Base-by-base conservation (phyloP, 1,139 yeast species). In the Debaryomyces robertsiae region DNA sequence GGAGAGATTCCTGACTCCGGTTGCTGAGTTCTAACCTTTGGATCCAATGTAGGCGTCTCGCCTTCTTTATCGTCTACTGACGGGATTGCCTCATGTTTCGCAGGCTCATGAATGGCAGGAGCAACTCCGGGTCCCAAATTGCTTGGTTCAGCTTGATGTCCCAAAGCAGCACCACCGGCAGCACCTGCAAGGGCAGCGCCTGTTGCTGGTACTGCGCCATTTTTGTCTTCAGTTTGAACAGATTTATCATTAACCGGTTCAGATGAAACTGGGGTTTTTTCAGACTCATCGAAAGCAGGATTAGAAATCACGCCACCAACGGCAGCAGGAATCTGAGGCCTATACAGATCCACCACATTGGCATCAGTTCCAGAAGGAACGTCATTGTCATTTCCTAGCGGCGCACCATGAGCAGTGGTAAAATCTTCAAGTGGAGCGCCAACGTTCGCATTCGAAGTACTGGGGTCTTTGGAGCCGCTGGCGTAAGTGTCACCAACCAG, bases 21-120 rank as follows among this genome's bases (percentile, higher is more conserved):
- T 19, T 19, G 22, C 22, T 19, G 22, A 19, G 22, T 7, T 19
- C 7, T 19, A 19, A 61, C 61, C 39, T 58, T 57, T 42, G 70
- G 69, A 45, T 64, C 70, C 44, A 63, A 62, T 11, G 69, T 61
- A 42, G 59, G 57, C 15, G 57, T 42, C n/a, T 39, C 41, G 13
- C 47, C 51, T 13, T 46, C 51, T n/a, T 5, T 6, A 9, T 23
- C 43, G 9, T 28, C 37, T 19, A 7, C 22, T 6, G 7, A 5
- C 7, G 22, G 22, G 7, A 6, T 24, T 14, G 9, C 19, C 9
- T 23, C 30, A 24, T 11, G 24, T 13, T 14, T 5, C 7, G 22
- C 7, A 19, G 22, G 22, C 22, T 19, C 22, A 6, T 5, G 7
- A 6, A 19, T 19, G 22, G 22, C 22, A 5, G 22, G 22, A 7